phyloP scores from a whole-genome alignment of 1,284 basidiomycete genomes.

The Porogramme epimiltina region DNA sequence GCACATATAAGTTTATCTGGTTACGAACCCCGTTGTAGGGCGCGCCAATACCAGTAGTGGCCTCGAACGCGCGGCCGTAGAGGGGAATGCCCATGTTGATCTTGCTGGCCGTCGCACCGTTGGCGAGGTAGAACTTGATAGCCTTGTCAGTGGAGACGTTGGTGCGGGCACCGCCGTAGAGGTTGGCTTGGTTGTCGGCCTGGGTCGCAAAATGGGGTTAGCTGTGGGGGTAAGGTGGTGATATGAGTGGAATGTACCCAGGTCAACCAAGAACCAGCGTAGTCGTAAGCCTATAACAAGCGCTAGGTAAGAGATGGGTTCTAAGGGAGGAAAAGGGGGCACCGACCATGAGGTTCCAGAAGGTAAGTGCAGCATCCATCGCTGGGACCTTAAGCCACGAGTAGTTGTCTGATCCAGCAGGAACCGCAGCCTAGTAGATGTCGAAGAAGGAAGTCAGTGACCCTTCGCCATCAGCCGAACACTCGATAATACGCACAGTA shows the following conservation, averaged over 20 bases:
- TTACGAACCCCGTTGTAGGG: constrained; percentile 69
- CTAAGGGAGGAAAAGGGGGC: constrained; percentile 3
- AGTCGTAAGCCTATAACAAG: constrained; percentile 68
- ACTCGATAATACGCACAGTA: constrained; percentile 38
- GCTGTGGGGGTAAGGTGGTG: not conserved
- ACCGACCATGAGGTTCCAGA: constrained; percentile 92
- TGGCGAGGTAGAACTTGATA: constrained; percentile 62
- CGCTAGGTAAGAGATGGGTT: not conserved
- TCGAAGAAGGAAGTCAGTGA: not conserved
- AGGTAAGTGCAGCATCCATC: constrained; percentile 77
- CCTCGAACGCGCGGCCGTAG: constrained; percentile 84
- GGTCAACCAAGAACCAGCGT: constrained; percentile 70
- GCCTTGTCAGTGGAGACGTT: constrained; percentile 74
- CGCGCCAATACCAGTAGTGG: constrained; percentile 74
- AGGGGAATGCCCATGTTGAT: constrained; percentile 86
- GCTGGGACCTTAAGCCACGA: constrained; percentile 64
- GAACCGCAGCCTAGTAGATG: constrained; percentile 39
- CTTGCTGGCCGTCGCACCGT: constrained; percentile 75
- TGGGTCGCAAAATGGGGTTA: constrained; percentile 12
- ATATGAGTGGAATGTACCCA: constrained; percentile 33
- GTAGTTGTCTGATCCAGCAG: constrained; percentile 73
- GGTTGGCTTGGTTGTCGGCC: constrained; percentile 82
- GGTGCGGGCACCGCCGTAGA: constrained; percentile 68
- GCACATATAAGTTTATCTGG: not conserved
- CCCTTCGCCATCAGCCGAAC: not conserved